Evolutionary conservation across 805 yeast species (phyloP).

Genomic region (Isabelozyma rhagii): DNA sequence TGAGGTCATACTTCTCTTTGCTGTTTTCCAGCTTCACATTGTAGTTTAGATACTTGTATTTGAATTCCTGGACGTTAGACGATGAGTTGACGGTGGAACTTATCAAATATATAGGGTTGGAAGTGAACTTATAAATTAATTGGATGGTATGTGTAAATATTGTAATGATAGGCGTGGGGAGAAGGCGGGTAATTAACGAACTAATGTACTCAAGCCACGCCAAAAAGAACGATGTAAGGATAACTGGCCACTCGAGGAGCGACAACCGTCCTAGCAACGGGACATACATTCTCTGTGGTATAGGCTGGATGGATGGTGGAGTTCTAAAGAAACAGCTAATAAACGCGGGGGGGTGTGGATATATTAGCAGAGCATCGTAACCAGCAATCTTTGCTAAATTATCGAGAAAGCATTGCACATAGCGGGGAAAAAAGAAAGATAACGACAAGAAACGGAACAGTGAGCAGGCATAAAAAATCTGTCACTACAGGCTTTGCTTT

Average conservation of each 20-base stretch:
- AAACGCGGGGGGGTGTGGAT: neutral
- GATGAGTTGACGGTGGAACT: conserved; percentile 2
- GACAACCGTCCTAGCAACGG: conserved; percentile 48
- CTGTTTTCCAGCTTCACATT: conserved; percentile 9
- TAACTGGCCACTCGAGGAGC: conserved; percentile 48
- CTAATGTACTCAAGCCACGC: conserved; percentile 50
- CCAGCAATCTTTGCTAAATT: neutral
- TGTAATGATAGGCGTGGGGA: conserved; percentile 43
- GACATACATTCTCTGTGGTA: conserved; percentile 20
- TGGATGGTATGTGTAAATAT: conserved; percentile 28
- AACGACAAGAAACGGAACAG: too few relatives aligned
- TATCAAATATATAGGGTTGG: conserved; percentile 24
- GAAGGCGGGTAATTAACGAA: conserved; percentile 40
- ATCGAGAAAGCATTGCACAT: neutral
- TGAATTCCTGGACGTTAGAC: conserved; percentile 7
- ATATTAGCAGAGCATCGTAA: neutral
- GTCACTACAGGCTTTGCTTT: too few relatives aligned
- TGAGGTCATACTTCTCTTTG: conserved; percentile 21
- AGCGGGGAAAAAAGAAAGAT: too few relatives aligned
- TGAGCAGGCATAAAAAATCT: too few relatives aligned
- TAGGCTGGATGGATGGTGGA: neutral
- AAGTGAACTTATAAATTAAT: conserved; percentile 22
- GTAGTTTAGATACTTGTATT: conserved; percentile 23
- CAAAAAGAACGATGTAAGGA: conserved; percentile 39
- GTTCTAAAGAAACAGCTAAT: neutral